Base-by-base conservation (phyloP, 2,329 filamentous ascomycete genomes). In the Hymenoscyphus fraxineus region DNA sequence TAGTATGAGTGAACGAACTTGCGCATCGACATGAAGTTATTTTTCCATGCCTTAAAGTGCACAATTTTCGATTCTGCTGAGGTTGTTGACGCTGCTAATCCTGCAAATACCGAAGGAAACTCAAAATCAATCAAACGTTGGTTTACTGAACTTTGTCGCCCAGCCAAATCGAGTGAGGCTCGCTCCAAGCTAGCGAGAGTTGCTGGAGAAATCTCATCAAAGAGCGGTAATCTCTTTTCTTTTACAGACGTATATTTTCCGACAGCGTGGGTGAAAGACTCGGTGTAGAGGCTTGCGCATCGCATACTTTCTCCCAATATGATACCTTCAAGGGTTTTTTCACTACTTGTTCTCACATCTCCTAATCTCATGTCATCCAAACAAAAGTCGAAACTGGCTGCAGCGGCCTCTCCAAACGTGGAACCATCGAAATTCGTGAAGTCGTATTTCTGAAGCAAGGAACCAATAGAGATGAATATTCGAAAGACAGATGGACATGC, bases 301-400 rank as follows among this genome's bases (percentile, higher is more conserved):
- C 88, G 88, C 87, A 98, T 91, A 44, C 86, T 85, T 78, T 99
- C 94, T 63, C 91, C 93, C 12, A 99, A 81, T n/a, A 98, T 84
- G 58, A 98, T 83, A 0, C 89, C 91, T 77, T 98, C 92, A 31
- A 98, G 82, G 0, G 91, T 97, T 81, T 95, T 96, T 74, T 97
- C 92, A 32, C 89, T 85, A 74, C 91, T 96, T 65, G 85, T 80
- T 62, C 93, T 84, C 58, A 97, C 89, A 76, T 98, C 94, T 2
- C 86, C 89, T 39, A 98, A 79, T 22, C 82, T 83, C 66, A 93
- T 81, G 75, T 95, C 89, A 58, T 93, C 88, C 65, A 93, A 86
- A 73, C 93, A 96, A 71, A 85, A 85, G 66, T 86, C 82, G 70
- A 93, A 92, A 74, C 87, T 89, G 16, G 85, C 79, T 57, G 87